Percentiles rank a stretch among this genome's conserved stretches.
phyloP scores from a whole-genome alignment of 2,329 filamentous ascomycete genomes.

The Neurospora sp. region DNA sequence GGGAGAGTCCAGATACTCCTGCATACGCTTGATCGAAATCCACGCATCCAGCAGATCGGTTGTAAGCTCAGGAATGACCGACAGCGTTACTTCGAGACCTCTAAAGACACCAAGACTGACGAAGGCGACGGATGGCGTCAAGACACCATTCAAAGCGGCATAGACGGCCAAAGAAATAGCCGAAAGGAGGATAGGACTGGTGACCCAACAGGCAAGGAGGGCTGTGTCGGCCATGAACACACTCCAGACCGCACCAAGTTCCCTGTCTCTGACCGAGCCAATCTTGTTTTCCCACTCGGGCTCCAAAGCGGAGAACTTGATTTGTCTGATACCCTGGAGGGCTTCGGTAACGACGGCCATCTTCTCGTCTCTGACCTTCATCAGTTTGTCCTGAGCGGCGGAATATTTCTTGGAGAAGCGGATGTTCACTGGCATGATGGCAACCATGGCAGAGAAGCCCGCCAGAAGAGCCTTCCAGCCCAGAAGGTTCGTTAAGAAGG shows the following conservation, averaged over 20 bases:
- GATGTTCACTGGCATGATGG: slow-evolving; percentile 60
- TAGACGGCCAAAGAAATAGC: slow-evolving; percentile 63
- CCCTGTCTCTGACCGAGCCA: slow-evolving; percentile 50
- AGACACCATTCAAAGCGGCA: slow-evolving; percentile 48
- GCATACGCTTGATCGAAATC: slow-evolving; percentile 63
- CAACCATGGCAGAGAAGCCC: slow-evolving; percentile 52
- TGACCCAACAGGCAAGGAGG: slow-evolving; percentile 59
- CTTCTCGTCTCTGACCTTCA: slow-evolving; percentile 68
- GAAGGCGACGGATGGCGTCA: slow-evolving; percentile 67
- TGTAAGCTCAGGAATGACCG: slow-evolving; percentile 62
- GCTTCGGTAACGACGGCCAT: slow-evolving; percentile 68
- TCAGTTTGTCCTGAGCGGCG: slow-evolving; percentile 55
- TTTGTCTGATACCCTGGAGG: slow-evolving; percentile 69
- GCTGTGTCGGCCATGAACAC: slow-evolving; percentile 55
- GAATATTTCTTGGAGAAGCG: slow-evolving; percentile 56
- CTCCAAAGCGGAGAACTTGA: slow-evolving; percentile 75
- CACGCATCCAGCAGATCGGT: slow-evolving; percentile 61
- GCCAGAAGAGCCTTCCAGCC: slow-evolving; percentile 60
- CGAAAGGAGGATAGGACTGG: slow-evolving; percentile 63
- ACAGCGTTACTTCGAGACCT: slow-evolving; percentile 61
- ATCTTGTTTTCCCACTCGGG: slow-evolving; percentile 66
- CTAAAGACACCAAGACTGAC: slow-evolving; percentile 67
- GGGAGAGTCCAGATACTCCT: slow-evolving; percentile 57
- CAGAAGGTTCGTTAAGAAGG: slow-evolving; percentile 57
- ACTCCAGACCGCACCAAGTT: slow-evolving; percentile 56